Evolutionary conservation across 306 rosid species (phyloP).

Genomic region (Acmispon strigosus): DNA sequence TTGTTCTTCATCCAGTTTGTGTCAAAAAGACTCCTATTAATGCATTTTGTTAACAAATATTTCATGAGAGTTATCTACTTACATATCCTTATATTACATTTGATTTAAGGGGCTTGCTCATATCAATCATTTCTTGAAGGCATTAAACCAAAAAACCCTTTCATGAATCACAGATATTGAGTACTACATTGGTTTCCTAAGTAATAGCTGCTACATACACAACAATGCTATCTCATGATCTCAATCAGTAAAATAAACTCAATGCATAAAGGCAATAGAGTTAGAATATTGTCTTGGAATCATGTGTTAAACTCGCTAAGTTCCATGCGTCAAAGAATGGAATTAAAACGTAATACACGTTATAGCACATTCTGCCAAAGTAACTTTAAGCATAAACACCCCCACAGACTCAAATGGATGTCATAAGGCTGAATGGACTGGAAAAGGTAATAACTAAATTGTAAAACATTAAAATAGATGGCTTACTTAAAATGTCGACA

Average conservation of each 20-base stretch:
- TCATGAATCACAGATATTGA: not conserved
- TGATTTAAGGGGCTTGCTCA: not conserved
- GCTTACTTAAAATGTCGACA: constrained; percentile 74
- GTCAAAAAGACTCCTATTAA: not conserved
- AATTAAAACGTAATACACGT: not conserved
- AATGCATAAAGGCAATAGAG: not conserved
- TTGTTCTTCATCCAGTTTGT: not conserved
- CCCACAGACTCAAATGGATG: not conserved
- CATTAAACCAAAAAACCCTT: not conserved
- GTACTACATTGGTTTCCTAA: not conserved
- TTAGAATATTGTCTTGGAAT: not conserved
- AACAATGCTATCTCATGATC: not conserved
- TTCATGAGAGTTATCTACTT: not conserved
- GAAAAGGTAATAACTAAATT: not conserved
- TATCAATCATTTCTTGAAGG: not conserved
- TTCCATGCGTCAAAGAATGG: not conserved
- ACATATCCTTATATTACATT: not conserved
- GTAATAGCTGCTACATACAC: not conserved
- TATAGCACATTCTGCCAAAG: not conserved
- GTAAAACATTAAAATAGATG: not conserved
- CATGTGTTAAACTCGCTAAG: not conserved
- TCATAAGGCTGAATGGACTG: not conserved
- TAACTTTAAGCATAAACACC: not conserved
- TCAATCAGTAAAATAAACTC: not conserved
- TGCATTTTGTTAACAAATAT: not conserved